A percentile compares a stretch with the other conserved stretches of the same genome.
These are phyloP conservation scores for Arabidopsis hybrid DNA, from an alignment of 441 rosid species.

Conservation along the genomic window DNA sequence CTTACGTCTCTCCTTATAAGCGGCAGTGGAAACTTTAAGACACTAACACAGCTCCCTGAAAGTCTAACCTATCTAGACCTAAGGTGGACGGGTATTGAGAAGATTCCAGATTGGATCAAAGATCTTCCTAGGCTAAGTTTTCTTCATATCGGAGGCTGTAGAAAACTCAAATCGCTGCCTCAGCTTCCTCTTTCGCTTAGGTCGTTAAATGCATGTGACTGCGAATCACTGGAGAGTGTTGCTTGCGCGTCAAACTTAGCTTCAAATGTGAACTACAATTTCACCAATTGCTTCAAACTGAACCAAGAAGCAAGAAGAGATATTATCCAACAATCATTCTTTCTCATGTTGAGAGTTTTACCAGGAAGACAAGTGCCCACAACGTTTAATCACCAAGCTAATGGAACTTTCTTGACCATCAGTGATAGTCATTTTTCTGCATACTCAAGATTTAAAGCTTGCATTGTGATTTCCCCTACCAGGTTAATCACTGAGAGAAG, in stretches of 20 bases:
- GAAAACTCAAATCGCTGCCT: neutral
- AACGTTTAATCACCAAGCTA: neutral
- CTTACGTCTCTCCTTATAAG: neutral
- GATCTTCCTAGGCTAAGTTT: neutral
- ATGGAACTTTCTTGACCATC: neutral
- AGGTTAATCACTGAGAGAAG: neutral
- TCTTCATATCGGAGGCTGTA: neutral
- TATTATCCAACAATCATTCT: neutral
- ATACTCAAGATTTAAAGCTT: neutral
- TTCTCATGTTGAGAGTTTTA: neutral
- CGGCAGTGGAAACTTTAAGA: neutral
- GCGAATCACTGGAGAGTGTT: neutral
- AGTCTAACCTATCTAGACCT: neutral
- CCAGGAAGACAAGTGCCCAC: neutral
- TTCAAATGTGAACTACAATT: neutral
- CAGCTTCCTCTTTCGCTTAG: neutral
- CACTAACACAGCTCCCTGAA: neutral
- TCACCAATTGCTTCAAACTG: neutral
- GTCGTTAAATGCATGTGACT: neutral
- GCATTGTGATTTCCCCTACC: neutral
- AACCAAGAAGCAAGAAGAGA: neutral
- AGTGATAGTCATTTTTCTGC: neutral
- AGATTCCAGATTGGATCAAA: neutral
- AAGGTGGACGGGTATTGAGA: neutral
- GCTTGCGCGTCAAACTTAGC: neutral